These are phyloP conservation scores for Chrysoporthe cubensis DNA, from an alignment of 2,329 filamentous ascomycete species.

Conservation along the genomic window DNA sequence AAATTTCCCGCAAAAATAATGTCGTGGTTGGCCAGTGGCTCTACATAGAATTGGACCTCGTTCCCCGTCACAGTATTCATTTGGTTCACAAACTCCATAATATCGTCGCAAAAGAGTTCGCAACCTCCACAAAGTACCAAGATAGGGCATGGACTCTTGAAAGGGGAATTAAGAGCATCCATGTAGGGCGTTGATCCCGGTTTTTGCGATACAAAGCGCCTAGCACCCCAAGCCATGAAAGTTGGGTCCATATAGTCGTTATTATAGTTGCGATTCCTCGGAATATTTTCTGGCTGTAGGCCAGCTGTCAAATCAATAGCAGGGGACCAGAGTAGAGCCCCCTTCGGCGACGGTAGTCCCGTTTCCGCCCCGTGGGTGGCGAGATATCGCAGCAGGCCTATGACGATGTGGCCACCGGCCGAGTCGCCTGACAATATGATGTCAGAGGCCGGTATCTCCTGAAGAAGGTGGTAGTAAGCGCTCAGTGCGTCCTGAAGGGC, in stretches of 20 bases:
- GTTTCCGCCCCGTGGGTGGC: not conserved
- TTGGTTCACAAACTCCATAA: not conserved
- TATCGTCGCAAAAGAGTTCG: not conserved
- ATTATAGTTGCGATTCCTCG: no score
- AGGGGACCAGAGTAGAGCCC: not conserved
- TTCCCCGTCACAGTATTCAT: no score
- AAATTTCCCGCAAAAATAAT: no score
- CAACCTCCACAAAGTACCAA: not conserved
- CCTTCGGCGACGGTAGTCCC: no score
- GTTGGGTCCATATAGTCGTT: no score
- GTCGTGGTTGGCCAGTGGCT: no score
- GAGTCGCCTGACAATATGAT: conserved; percentile 27
- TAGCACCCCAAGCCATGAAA: no score
- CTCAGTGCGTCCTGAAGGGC: conserved; percentile 32
- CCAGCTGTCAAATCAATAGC: not conserved
- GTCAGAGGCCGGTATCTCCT: conserved; percentile 14
- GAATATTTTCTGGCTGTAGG: no score
- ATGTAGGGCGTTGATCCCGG: not conserved
- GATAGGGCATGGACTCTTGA: not conserved
- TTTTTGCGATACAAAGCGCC: no score
- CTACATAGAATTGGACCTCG: no score
- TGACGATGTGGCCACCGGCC: conserved; percentile 30
- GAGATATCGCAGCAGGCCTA: conserved; percentile 32
- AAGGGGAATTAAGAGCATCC: not conserved
- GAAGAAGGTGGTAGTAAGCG: conserved; percentile 25